These are phyloP conservation scores for Geum urbanum DNA, from an alignment of 306 rosid species.

Conservation along the genomic window DNA sequence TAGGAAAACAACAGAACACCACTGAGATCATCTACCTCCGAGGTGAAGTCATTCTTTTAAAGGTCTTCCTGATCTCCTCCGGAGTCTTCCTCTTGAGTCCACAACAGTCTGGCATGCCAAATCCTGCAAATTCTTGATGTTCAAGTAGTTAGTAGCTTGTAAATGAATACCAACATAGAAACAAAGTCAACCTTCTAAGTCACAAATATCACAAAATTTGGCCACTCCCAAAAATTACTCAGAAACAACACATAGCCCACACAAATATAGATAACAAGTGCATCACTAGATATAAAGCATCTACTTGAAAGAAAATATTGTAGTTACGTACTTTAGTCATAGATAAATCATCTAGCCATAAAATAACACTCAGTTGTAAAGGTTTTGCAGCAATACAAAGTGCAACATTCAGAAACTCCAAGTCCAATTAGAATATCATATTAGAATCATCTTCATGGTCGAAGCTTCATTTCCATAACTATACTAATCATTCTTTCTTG, in stretches of 20 bases:
- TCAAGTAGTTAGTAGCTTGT: conserved; percentile 81
- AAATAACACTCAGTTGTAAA: no score
- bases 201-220: background rate
- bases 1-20: conserved; percentile 3
- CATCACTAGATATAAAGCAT: background rate
- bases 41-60: conserved; percentile 70
- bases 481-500: no score
- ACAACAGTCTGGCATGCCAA: conserved; percentile 76
- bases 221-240: background rate
- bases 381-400: no score
- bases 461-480: background rate
- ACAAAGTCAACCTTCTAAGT: background rate
- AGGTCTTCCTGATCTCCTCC: conserved; percentile 69
- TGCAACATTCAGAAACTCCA: no score
- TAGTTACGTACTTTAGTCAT: no score
- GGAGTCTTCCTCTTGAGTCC: conserved; percentile 74
- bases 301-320: background rate
- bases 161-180: background rate
- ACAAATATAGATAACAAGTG: background rate
- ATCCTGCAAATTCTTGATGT: conserved; percentile 67
- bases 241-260: background rate
- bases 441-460: background rate
- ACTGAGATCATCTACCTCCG: background rate
- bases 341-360: background rate
- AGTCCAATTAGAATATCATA: background rate